A percentile compares a stretch with the other conserved stretches of the same genome.
These are phyloP conservation scores for Choiromyces venosus DNA, from an alignment of 495 filamentous ascomycete species.

Conservation along the genomic window DNA sequence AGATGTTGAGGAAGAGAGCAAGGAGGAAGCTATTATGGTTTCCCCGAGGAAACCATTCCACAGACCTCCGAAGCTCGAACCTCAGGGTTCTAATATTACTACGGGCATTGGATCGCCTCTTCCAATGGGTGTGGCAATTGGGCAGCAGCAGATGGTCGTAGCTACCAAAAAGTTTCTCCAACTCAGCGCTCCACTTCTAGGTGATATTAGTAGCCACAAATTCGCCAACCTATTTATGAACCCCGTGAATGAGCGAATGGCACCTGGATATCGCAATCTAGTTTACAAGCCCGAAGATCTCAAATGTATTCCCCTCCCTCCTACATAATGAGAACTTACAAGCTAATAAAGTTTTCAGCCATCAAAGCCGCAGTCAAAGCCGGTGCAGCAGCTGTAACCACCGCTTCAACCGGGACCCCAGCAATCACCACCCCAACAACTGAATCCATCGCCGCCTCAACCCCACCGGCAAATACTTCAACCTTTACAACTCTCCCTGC, in stretches of 20 bases:
- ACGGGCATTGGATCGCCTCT: constrained; percentile 39
- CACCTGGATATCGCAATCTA: constrained; percentile 80
- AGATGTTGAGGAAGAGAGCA: constrained; percentile 21
- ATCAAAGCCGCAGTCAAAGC: constrained; percentile 65
- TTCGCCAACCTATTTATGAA: constrained; percentile 81
- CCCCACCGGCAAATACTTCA: constrained; percentile 51
- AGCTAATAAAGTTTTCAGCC: constrained; percentile 45
- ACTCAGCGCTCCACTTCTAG: constrained; percentile 61
- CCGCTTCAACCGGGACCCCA: constrained; percentile 44
- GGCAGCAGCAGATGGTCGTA: constrained; percentile 40
- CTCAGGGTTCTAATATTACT: constrained; percentile 22
- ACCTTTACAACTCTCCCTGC: constrained; percentile 58
- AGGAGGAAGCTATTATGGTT: constrained; percentile 13
- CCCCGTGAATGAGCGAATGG: constrained; percentile 75
- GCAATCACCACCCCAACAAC: constrained; percentile 47
- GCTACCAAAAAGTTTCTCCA: constrained; percentile 41
- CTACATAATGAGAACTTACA: not conserved
- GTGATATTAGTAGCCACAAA: constrained; percentile 77
- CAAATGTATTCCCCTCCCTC: constrained; percentile 48
- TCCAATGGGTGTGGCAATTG: constrained; percentile 20
- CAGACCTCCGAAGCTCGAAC: constrained; percentile 23
- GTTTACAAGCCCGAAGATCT: constrained; percentile 84
- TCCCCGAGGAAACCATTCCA: constrained; percentile 27
- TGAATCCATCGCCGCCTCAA: constrained; percentile 59
- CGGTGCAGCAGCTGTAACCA: constrained; percentile 47